Evolutionary conservation across 1,284 basidiomycete genomes (phyloP), one percentile per base, ranked within the genome.

Genomic region (Abortiporus biennis): DNA sequence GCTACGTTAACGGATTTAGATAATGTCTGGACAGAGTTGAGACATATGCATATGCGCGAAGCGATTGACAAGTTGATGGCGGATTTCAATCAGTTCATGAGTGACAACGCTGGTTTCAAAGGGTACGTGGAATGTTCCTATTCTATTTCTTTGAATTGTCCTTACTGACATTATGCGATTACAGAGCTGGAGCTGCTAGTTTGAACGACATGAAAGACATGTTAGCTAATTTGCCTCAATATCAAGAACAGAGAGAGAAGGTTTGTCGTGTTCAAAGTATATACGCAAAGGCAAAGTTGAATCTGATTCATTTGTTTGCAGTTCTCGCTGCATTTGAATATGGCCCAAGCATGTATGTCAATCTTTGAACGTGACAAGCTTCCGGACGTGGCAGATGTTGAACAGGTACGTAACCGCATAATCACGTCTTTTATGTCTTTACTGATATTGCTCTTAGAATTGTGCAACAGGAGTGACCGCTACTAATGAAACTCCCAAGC

Each of bases 141-240:
- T 33, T 20, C n/a, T 32, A 44, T 15, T 20, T n/a, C 32, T 45
- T 16, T 9, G 29, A 2, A 3, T 36, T 24, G 47, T n/a, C n/a
- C 15, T 19, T 32, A 31, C 15, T 27, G 19, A 17, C 15, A 30
- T 42, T 9, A 16, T 6, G 20, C 27, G 16, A 22, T 15, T 43
- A 19, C 44, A 85, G 83, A 30, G 80, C 84, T 52, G 84, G 86
- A n/a, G 85, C 83, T 12, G 87, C 87, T 37, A 94, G 80, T 54
- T 67, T 99, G 44, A 94, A 93, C 59, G 94, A 97, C 63, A 94
- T 99, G 88, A 96, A 97, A 62, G 95, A 99, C 58, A 97, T 99
- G 95, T 73, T 99, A 33, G 96, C 96, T 16, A 90, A 74, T 54
- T 61, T 99, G 46, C 94, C 95, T 2, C 92, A 98, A 62, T 96